These are phyloP conservation scores for Leishmania aethiopica DNA, from an alignment of 208 protist species.

Conservation along the genomic window DNA sequence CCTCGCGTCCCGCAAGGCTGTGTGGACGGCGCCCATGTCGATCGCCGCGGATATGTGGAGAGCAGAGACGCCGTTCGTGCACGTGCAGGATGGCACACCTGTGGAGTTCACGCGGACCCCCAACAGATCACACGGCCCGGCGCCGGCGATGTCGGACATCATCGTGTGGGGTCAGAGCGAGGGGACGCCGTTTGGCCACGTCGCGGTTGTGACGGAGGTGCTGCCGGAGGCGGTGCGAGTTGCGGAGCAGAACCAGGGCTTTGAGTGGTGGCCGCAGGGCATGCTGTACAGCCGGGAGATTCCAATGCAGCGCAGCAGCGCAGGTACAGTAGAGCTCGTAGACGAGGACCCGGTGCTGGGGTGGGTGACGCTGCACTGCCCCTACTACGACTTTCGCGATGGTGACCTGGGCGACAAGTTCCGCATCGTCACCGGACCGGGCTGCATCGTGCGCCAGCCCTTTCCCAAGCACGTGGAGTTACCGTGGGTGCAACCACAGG, in stretches of 20 bases:
- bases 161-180: slow-evolving; percentile 58
- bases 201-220: slow-evolving; percentile 58
- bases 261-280: slow-evolving; percentile 51
- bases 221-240: slow-evolving; percentile 35
- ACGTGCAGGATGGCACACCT: slow-evolving; percentile 23
- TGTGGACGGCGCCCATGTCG: slow-evolving; percentile 60
- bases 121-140: slow-evolving; percentile 36
- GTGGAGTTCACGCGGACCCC: slow-evolving; percentile 34
- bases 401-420: slow-evolving; percentile 67
- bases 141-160: slow-evolving; percentile 52
- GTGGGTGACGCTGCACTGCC: slow-evolving; percentile 55
- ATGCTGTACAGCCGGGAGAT: slow-evolving; percentile 61
- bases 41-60: slow-evolving; percentile 65
- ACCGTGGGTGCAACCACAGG: slow-evolving; percentile 50
- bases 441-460: slow-evolving; percentile 50
- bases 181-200: slow-evolving; percentile 62
- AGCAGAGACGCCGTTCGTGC: slow-evolving; percentile 29
- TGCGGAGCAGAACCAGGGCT: slow-evolving; percentile 79
- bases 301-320: slow-evolving; percentile 18
- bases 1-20: slow-evolving; percentile 61
- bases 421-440: slow-evolving; percentile 43
- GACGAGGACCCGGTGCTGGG: slow-evolving; percentile 65
- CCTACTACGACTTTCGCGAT: slow-evolving; percentile 49
- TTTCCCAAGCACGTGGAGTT: slow-evolving; percentile 48
- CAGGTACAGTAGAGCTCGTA: slow-evolving; percentile 38